Conservation (phyloP, 108 stramenopile species). For the Fragilaria crotonensis region DNA sequence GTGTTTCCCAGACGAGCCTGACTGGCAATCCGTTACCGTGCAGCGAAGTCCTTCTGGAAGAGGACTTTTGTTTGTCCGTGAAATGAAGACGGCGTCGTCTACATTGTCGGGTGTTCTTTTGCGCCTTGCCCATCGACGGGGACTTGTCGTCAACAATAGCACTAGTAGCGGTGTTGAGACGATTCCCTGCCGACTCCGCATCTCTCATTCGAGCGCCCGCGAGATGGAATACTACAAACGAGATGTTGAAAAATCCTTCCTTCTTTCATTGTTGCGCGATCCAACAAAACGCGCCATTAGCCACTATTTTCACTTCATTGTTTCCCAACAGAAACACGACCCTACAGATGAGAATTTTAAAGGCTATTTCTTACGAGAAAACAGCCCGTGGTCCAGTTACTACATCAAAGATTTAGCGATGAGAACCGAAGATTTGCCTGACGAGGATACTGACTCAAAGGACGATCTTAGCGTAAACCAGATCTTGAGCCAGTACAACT, state of each 20-base stretch:
- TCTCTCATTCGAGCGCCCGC: not conserved
- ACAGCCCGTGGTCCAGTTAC: not conserved
- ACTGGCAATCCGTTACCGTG: not conserved
- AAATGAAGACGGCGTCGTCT: constrained; percentile 18
- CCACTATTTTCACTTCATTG: constrained; percentile 36
- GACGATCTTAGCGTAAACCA: not conserved
- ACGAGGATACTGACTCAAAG: not conserved
- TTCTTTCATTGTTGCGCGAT: constrained; percentile 36
- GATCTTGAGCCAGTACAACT: constrained; percentile 15
- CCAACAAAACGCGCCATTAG: constrained; percentile 35
- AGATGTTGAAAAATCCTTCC: constrained; percentile 3
- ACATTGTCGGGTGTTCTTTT: constrained; percentile 25
- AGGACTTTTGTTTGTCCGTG: constrained; percentile 24
- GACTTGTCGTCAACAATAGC: not conserved
- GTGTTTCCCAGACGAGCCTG: not conserved
- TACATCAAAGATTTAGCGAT: not conserved
- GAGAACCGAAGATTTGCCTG: not conserved
- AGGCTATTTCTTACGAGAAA: not conserved
- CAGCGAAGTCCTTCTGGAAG: not conserved
- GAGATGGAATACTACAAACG: constrained; percentile 1
- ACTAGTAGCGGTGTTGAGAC: not conserved
- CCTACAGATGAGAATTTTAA: constrained; percentile 22
- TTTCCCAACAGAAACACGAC: constrained; percentile 17
- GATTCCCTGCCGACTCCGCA: not conserved
- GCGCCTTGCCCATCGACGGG: constrained; percentile 20